Evolutionary conservation across 106 monocot species (phyloP).

Genomic region (Allium sativum): DNA sequence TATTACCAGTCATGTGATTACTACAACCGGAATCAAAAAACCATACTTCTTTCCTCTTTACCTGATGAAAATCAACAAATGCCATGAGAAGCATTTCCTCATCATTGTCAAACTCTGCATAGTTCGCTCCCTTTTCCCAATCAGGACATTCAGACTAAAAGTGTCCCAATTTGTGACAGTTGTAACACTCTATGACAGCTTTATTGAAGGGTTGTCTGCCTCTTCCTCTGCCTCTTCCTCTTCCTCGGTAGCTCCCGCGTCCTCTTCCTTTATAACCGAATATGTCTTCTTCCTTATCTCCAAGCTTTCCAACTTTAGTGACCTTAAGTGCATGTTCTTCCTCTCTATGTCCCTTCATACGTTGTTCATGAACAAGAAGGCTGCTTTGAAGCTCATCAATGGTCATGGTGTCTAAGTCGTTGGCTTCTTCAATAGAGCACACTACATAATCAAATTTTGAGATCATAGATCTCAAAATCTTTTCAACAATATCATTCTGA

Average conservation of each 20-base stretch:
- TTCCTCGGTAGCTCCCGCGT: too few species aligned
- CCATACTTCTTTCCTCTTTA: neutral
- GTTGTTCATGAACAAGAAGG: neutral
- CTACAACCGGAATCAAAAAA: neutral
- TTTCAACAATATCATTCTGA: neutral
- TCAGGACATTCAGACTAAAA: neutral
- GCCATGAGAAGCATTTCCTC: neutral
- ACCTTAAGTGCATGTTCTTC: neutral
- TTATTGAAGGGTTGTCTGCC: conserved; percentile 2
- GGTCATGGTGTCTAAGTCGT: neutral
- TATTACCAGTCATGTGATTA: neutral
- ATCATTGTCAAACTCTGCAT: neutral
- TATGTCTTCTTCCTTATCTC: too few species aligned
- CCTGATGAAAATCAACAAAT: neutral
- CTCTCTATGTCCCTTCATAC: neutral
- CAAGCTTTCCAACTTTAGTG: neutral
- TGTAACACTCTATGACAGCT: neutral
- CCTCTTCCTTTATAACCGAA: neutral
- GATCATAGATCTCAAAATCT: neutral
- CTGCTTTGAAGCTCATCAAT: neutral
- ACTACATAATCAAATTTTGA: neutral
- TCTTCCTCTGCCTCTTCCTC: too few species aligned
- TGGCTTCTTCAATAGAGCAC: neutral
- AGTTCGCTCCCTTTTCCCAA: neutral
- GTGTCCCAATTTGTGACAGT: conserved; percentile 3